Evolutionary conservation across 805 yeast species (phyloP).

Genomic region (Kuraishia piskuri): DNA sequence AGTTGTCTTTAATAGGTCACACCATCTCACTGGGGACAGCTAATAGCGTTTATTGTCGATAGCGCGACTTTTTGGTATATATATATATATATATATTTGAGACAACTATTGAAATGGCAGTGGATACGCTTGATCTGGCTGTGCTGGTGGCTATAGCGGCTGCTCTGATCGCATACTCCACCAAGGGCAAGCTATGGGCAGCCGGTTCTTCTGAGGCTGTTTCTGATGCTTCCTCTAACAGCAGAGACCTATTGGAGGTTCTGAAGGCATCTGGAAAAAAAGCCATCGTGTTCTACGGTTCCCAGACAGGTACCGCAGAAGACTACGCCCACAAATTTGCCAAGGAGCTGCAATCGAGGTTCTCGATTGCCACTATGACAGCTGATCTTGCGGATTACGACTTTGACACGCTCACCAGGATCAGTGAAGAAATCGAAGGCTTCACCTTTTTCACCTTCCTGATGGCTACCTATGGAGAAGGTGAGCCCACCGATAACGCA

Average conservation of each 20-base stretch:
- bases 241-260: constrained; percentile 51
- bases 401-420: constrained; percentile 60
- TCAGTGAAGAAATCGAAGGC: constrained; percentile 50
- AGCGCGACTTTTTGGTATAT: background rate
- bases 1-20: too few relatives aligned
- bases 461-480: constrained; percentile 95
- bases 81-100: too few relatives aligned
- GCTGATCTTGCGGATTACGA: constrained; percentile 89
- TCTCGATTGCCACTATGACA: constrained; percentile 73
- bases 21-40: too few relatives aligned
- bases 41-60: too few relatives aligned
- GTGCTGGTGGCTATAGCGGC: constrained; percentile 58
- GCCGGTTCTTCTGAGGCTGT: constrained; percentile 24
- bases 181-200: constrained; percentile 50
- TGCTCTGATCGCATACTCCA: constrained; percentile 60
- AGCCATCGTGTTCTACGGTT: constrained; percentile 77
- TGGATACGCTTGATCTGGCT: constrained; percentile 65
- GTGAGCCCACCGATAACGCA: constrained; percentile 97
- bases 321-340: constrained; percentile 89
- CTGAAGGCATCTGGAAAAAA: constrained; percentile 59
- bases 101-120: background rate
- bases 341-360: constrained; percentile 77
- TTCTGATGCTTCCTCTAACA: constrained; percentile 22
- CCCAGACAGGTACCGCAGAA: constrained; percentile 98
- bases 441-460: constrained; percentile 49